phyloP scores from a whole-genome alignment of 139 green algal species.

The Micractinium sp. region DNA sequence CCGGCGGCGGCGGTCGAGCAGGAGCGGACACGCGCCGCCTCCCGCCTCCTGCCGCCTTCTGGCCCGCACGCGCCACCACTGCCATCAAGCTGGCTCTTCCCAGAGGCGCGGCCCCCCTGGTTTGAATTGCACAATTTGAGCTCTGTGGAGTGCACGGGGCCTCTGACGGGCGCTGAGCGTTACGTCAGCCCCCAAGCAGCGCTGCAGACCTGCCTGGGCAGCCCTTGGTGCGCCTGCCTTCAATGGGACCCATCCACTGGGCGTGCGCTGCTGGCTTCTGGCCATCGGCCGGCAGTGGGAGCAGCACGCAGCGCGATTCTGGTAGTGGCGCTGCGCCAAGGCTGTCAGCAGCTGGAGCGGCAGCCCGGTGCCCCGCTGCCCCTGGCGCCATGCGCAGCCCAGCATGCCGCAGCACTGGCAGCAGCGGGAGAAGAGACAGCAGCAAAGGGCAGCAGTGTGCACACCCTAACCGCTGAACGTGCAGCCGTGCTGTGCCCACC shows the following conservation, averaged over 20 bases:
- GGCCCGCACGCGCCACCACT: too few relatives aligned
- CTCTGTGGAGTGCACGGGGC: background rate
- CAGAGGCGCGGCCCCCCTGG: background rate
- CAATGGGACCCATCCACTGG: background rate
- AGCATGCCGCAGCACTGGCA: background rate
- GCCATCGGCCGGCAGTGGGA: too few relatives aligned
- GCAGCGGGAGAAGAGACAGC: background rate
- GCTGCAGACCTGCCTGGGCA: constrained; percentile 1
- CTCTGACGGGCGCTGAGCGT: background rate
- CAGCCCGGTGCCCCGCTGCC: background rate
- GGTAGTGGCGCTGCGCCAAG: background rate
- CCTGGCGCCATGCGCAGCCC: background rate
- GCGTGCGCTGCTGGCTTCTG: background rate
- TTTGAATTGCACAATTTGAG: background rate
- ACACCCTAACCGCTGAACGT: background rate
- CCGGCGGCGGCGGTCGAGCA: too few relatives aligned
- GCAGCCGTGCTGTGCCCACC: background rate
- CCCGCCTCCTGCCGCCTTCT: too few relatives aligned
- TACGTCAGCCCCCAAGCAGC: background rate
- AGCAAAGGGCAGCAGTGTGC: background rate
- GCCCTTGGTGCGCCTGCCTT: background rate
- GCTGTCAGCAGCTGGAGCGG: background rate
- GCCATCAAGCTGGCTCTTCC: background rate
- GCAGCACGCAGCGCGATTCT: background rate
- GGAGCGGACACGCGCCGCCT: too few relatives aligned